A percentile compares a stretch with the other conserved stretches of the same genome.
Evolutionary conservation across 441 rosid genomes (phyloP).

Genomic region (Euphorbia corollata): DNA sequence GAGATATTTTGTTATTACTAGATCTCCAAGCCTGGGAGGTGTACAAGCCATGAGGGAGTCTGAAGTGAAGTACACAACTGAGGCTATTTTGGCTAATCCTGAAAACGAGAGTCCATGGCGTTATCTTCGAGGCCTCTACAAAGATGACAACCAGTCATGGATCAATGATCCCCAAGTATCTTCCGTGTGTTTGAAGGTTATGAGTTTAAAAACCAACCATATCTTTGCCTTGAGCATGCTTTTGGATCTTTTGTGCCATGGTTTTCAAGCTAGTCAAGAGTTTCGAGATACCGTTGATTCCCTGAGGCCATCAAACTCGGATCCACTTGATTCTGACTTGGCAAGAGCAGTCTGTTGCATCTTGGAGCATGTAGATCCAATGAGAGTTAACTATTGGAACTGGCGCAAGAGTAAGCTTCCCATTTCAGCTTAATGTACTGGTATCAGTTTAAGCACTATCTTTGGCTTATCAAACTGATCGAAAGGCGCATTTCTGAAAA

Average conservation of each 20-base stretch:
- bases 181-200: slow-evolving; percentile 52
- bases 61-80: slow-evolving; percentile 65
- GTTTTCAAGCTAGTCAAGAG: slow-evolving; percentile 56
- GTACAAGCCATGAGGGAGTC: slow-evolving; percentile 57
- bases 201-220: slow-evolving; percentile 38
- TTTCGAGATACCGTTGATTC: slow-evolving; percentile 48
- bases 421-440: slow-evolving; percentile 1
- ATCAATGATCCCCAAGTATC: slow-evolving; percentile 51
- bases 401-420: slow-evolving; percentile 68
- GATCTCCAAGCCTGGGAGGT: slow-evolving; percentile 69
- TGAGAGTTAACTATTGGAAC: slow-evolving; percentile 72
- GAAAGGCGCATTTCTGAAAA: background rate
- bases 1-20: slow-evolving; percentile 71
- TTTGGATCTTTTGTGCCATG: slow-evolving; percentile 70
- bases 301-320: slow-evolving; percentile 35
- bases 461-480: background rate
- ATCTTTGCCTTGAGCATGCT: slow-evolving; percentile 65
- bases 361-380: slow-evolving; percentile 53
- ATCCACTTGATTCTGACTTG: slow-evolving; percentile 33
- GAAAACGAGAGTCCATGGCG: slow-evolving; percentile 92
- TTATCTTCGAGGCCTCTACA: slow-evolving; percentile 80
- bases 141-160: slow-evolving; percentile 42
- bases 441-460: background rate
- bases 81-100: slow-evolving; percentile 53
- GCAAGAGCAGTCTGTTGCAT: slow-evolving; percentile 50